phyloP scores from a whole-genome alignment of 805 yeast species.

The Metschnikowia similis region DNA sequence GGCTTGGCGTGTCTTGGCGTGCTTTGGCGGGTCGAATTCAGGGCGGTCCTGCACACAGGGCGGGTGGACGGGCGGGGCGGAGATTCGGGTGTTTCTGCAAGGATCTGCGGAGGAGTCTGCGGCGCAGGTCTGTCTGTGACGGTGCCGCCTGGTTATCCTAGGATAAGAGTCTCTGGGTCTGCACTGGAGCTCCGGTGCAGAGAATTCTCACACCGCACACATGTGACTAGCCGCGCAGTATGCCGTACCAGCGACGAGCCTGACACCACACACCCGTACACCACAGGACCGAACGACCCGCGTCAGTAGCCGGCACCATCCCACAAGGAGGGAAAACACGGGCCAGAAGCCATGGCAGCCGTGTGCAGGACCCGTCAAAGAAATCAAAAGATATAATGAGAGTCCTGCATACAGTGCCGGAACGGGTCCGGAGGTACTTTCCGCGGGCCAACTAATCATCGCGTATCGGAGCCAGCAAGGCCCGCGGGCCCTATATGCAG shows the following conservation, averaged over 20 bases:
- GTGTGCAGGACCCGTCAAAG: too few relatives aligned
- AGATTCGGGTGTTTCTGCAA: too few relatives aligned
- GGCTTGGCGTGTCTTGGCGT: too few relatives aligned
- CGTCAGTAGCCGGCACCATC: too few relatives aligned
- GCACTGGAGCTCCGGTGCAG: background rate
- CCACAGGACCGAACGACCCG: background rate
- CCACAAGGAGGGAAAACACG: too few relatives aligned
- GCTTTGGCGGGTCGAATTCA: background rate
- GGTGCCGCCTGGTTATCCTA: background rate
- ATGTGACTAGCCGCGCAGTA: background rate
- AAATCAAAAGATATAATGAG: too few relatives aligned
- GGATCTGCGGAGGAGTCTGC: background rate
- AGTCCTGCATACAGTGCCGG: too few relatives aligned
- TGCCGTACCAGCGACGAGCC: background rate
- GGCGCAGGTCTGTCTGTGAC: background rate
- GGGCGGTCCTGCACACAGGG: background rate
- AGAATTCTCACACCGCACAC: slow-evolving; percentile 1
- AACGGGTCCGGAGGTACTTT: too few relatives aligned
- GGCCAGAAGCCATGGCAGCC: too few relatives aligned
- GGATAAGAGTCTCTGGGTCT: slow-evolving; percentile 1
- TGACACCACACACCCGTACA: background rate
- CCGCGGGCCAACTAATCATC: too few relatives aligned
- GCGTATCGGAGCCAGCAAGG: too few relatives aligned
- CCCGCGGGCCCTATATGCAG: too few relatives aligned
- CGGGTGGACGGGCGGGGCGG: background rate